Evolutionary conservation across 352 stramenopile species (phyloP), one percentile per base, ranked within the genome.

Genomic region (Phytopythium oedochilum): DNA sequence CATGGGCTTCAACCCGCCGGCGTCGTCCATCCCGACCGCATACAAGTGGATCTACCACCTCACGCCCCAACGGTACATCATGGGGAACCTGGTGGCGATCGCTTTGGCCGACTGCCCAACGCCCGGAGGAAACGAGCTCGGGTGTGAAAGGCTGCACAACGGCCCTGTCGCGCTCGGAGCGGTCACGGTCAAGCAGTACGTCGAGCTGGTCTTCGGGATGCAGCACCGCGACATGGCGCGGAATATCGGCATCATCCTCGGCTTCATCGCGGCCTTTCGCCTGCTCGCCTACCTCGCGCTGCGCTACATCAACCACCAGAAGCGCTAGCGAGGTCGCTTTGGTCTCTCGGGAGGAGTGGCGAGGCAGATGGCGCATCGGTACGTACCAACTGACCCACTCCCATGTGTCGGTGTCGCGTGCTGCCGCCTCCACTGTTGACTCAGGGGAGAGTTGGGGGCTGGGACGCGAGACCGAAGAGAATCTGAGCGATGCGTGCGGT

Each of bases 221-320:
- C 54, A 54, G 25, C 53, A 70, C 34, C 31, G 52, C 52, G 52
- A 70, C 9, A 44, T 61, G 10, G 31, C 28, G 11, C 35, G 34
- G 28, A 57, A 70, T 51, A 57, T 75, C 42, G 48, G 39, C 26
- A 31, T 75, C n/a, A 43, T 70, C 42, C 53, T 77, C 23, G 64
- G 55, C 28, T 75, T 64, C 58, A 78, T 75, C 25, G 61, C 59
- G 15, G 55, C 63, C 23, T 71, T 76, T 40, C 59, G 64, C 17
- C 9, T 74, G 5, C 48, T 79, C 18, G 64, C 66, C 17, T 56
- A 72, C 23, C 40, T 78, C 39, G 63, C 55, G 20, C 60, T 79
- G 55, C 59, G 66, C 14, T 74, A 63, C 36, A 15, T 75, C 32
- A 75, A 70, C 55, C 66, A 75, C 45, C 69, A 78, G 60, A 73